A percentile compares a stretch with the other conserved stretches of the same genome.
These are phyloP conservation scores for Oryza coarctata DNA, from an alignment of 176 grass and related monocot genomes.

Conservation along the genomic window DNA sequence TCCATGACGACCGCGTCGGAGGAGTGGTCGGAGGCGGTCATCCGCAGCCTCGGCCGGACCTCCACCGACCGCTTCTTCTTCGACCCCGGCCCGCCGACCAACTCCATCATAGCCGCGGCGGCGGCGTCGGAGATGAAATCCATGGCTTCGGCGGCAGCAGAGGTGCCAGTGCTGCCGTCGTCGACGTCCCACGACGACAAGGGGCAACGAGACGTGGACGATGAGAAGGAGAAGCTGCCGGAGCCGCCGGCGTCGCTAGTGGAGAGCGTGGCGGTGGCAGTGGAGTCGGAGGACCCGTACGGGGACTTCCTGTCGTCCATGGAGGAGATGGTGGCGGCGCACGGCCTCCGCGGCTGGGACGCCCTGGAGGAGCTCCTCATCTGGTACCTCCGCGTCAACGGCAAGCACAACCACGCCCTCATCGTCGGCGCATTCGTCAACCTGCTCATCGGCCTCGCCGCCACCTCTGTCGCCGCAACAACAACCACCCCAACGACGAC, in stretches of 20 bases:
- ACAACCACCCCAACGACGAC: constrained; percentile 7
- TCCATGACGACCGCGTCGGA: constrained; percentile 12
- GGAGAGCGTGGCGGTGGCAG: constrained; percentile 81
- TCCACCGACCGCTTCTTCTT: constrained; percentile 56
- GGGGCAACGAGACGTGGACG: background rate
- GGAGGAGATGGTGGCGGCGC: constrained; percentile 87
- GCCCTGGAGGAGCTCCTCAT: constrained; percentile 67
- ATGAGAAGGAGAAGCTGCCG: background rate
- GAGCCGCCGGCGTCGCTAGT: constrained; percentile 30
- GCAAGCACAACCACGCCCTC: constrained; percentile 72
- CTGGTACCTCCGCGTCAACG: constrained; percentile 82
- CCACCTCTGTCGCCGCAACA: background rate
- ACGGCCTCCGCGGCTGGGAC: constrained; percentile 63
- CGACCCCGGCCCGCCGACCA: constrained; percentile 53
- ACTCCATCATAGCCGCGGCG: constrained; percentile 61
- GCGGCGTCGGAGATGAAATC: background rate
- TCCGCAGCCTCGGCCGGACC: constrained; percentile 38
- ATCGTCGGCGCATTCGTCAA: constrained; percentile 89
- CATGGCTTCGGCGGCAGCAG: background rate
- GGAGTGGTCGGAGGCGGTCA: constrained; percentile 44
- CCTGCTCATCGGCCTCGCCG: constrained; percentile 60
- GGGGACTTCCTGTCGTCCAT: constrained; percentile 79
- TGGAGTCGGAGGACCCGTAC: constrained; percentile 86
- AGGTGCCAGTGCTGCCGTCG: no score
- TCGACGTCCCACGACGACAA: background rate